Evolutionary conservation across 192 early-diverging fungal species (phyloP).

Genomic region (Physocladia obscura): DNA sequence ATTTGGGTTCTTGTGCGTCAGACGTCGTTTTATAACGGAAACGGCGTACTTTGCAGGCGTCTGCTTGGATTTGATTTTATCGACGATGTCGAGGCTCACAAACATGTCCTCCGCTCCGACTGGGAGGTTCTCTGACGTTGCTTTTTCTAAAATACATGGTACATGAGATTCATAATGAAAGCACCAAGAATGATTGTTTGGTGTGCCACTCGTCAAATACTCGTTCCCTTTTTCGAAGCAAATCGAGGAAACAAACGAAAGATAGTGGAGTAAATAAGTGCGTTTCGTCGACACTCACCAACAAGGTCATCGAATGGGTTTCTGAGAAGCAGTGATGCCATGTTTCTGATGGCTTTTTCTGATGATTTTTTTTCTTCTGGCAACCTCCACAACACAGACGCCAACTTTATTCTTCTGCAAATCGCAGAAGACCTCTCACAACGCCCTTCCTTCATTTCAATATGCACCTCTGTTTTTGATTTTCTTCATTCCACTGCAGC

Average conservation of each 20-base stretch:
- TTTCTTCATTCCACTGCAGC: no score
- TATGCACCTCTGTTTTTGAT: no score
- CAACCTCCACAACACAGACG: background rate
- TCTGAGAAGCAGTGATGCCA: slow-evolving; percentile 37
- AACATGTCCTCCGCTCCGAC: slow-evolving; percentile 82
- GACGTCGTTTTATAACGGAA: slow-evolving; percentile 71
- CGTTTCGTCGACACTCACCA: slow-evolving; percentile 22
- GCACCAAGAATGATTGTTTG: background rate
- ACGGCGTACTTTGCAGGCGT: slow-evolving; percentile 71
- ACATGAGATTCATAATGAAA: background rate
- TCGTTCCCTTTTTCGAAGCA: background rate
- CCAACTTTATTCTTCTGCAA: slow-evolving; percentile 4
- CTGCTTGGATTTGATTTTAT: slow-evolving; percentile 85
- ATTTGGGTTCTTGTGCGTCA: slow-evolving; percentile 91
- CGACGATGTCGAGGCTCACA: slow-evolving; percentile 84
- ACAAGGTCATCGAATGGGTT: slow-evolving; percentile 45
- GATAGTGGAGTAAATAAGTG: background rate
- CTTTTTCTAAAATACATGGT: slow-evolving; percentile 30
- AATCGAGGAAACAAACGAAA: background rate
- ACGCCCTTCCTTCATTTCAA: no score
- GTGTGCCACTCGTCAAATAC: background rate
- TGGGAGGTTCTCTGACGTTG: slow-evolving; percentile 88
- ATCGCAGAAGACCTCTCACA: no score
- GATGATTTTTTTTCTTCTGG: slow-evolving; percentile 5
- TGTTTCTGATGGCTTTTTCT: background rate